Conservation (phyloP, 1,284 basidiomycete species). For the Nidula niveotomentosa region DNA sequence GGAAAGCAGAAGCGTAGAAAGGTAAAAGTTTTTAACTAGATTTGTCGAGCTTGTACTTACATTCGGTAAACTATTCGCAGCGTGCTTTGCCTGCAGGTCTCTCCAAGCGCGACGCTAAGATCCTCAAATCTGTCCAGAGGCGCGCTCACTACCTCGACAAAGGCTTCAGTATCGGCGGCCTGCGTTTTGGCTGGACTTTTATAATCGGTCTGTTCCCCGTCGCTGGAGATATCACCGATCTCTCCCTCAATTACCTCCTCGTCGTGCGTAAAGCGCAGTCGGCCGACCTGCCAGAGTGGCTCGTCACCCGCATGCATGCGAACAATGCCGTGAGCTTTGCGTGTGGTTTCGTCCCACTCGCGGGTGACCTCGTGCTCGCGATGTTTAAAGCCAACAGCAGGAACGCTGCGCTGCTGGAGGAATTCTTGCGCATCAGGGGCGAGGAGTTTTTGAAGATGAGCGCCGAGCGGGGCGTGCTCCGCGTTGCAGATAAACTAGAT, state of each 20-base stretch:
- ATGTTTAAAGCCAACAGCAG: constrained; percentile 88
- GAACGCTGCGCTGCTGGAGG: constrained; percentile 78
- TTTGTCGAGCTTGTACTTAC: neutral
- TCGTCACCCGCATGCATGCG: constrained; percentile 71
- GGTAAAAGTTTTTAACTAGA: constrained; percentile 35
- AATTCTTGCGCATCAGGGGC: constrained; percentile 64
- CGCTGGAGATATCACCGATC: constrained; percentile 68
- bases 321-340: constrained; percentile 78
- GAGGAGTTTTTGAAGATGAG: constrained; percentile 58
- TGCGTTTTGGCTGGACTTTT: constrained; percentile 89
- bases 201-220: constrained; percentile 78
- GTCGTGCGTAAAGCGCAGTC: constrained; percentile 78
- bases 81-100: constrained; percentile 78
- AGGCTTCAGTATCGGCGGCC: constrained; percentile 80
- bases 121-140: constrained; percentile 72
- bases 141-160: constrained; percentile 93
- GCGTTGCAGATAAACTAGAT: constrained; percentile 16
- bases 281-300: constrained; percentile 73
- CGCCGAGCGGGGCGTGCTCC: constrained; percentile 21
- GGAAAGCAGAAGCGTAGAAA: constrained; percentile 72
- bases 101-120: constrained; percentile 74
- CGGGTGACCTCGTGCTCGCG: constrained; percentile 78
- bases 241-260: constrained; percentile 72
- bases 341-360: constrained; percentile 77
- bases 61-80: constrained; percentile 32